Base-by-base conservation (phyloP, 768 basidiomycete genomes). In the Xerocomus potaroensis region DNA sequence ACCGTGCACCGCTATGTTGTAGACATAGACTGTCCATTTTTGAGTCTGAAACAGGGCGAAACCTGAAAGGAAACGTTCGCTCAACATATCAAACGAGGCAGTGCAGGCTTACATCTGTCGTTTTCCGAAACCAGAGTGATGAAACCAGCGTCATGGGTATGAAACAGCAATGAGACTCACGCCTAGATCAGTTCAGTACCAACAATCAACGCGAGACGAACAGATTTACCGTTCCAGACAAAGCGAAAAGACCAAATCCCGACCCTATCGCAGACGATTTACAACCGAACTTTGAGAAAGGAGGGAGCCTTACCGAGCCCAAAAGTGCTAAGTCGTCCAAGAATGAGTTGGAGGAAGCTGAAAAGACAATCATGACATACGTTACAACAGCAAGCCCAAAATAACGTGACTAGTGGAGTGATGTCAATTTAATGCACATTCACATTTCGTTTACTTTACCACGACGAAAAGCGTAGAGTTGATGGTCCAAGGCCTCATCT, bases 381-480 rank as follows among this genome's bases (percentile, higher is more conserved):
- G 27, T 21, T 27, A 18, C 40, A 15, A 53, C 26, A 12, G 15
- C 37, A 14, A 55, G 42, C 33, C 54, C 51, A 3, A 53, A 4
- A 14, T 55, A 54, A 27, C 53, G 53, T 1, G 46, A 27, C 53
- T 54, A 22, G 8, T 14, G 18, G 5, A 18, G 14, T 36, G 21
- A 14, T 18, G 11, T 44, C 4, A 42, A 32, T 8, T 32, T 19
- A 18, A 26, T 8, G 38, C 19, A 12, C 0, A 27, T 10, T 2
- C 10, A 36, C 26, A 15, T 21, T 36, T 18, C 10, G 19, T 36
- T 16, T 7, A 31, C 12, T 2, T 49, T 45, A 55, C 54, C 44
- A 43, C 30, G 11, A 55, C 26, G 29, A 49, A 55, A 31, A 55
- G 48, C 1, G 45, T 46, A 10, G 48, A 47, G 31, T 37, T 55